phyloP scores from a whole-genome alignment of 345 rosid species.

The Ceriops tagal region DNA sequence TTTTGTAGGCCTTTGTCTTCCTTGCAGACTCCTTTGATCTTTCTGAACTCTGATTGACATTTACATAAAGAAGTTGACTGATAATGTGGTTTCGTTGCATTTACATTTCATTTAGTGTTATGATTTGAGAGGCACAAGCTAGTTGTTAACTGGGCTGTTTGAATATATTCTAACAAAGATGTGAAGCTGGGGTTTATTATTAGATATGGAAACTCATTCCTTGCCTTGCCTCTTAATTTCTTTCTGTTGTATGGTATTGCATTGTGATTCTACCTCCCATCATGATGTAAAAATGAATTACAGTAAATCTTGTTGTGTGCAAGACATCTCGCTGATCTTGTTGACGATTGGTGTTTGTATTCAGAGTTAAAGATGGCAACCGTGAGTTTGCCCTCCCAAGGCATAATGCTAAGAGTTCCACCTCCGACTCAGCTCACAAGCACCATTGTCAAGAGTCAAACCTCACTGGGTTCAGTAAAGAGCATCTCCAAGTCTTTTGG shows the following conservation, averaged over 20 bases:
- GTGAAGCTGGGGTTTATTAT: too few species aligned
- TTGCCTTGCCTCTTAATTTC: too few species aligned
- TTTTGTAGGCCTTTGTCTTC: background rate
- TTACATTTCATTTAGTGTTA: too few species aligned
- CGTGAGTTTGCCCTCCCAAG: conserved; percentile 35
- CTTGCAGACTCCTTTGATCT: background rate
- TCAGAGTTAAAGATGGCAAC: conserved; percentile 48
- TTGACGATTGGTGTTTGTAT: conserved; percentile 8
- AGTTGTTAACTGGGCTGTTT: too few species aligned
- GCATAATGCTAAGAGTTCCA: conserved; percentile 39
- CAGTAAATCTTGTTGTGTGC: background rate
- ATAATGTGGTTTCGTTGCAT: too few species aligned
- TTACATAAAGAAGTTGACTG: too few species aligned
- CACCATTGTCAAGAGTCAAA: conserved; percentile 23
- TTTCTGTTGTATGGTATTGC: too few species aligned
- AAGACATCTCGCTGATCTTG: background rate
- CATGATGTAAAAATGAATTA: background rate
- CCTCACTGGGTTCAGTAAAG: conserved; percentile 43
- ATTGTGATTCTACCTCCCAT: background rate
- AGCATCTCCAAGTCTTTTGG: conserved; percentile 53
- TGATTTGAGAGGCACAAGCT: too few species aligned
- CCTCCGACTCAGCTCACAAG: conserved; percentile 33
- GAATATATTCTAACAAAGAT: too few species aligned
- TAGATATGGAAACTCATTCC: too few species aligned
- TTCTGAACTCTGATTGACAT: too few species aligned